phyloP scores from a whole-genome alignment of 1,139 yeast genomes.

The Lodderomyces margitis region DNA sequence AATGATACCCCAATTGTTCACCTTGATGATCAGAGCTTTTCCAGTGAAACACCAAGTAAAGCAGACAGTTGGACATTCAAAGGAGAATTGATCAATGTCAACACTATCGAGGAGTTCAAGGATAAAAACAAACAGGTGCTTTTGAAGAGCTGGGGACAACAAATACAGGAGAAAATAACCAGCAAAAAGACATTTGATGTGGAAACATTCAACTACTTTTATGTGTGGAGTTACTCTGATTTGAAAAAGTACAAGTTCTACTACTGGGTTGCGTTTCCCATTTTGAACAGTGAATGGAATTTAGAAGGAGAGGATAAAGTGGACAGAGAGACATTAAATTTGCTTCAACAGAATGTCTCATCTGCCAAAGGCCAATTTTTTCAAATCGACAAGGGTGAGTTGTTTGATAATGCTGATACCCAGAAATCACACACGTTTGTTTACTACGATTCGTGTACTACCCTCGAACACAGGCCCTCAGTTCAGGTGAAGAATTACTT shows the following conservation, averaged over 20 bases:
- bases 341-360: neutral
- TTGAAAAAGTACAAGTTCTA: constrained; percentile 82
- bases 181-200: constrained; percentile 13
- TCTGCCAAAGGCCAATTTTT: constrained; percentile 14
- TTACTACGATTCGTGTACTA: constrained; percentile 61
- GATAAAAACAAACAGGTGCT: constrained; percentile 57
- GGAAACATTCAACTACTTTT: constrained; percentile 39
- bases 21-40: constrained; percentile 44
- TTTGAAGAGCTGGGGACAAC: constrained; percentile 45
- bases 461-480: constrained; percentile 46
- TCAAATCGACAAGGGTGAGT: constrained; percentile 13
- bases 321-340: constrained; percentile 5
- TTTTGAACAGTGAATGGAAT: constrained; percentile 49
- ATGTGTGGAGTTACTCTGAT: constrained; percentile 75
- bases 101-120: constrained; percentile 85
- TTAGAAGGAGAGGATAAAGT: constrained; percentile 12
- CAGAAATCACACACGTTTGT: constrained; percentile 33
- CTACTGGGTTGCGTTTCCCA: constrained; percentile 88
- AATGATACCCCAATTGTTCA: constrained; percentile 40
- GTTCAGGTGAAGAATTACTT: constrained; percentile 66
- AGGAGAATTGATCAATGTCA: constrained; percentile 54
- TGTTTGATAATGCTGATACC: constrained; percentile 5
- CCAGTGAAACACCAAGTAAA: constrained; percentile 19
- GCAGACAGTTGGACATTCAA: constrained; percentile 27
- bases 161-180: constrained; percentile 19